Evolutionary conservation across 352 stramenopile species (phyloP).

Genomic region (Pythium rishiriense): DNA sequence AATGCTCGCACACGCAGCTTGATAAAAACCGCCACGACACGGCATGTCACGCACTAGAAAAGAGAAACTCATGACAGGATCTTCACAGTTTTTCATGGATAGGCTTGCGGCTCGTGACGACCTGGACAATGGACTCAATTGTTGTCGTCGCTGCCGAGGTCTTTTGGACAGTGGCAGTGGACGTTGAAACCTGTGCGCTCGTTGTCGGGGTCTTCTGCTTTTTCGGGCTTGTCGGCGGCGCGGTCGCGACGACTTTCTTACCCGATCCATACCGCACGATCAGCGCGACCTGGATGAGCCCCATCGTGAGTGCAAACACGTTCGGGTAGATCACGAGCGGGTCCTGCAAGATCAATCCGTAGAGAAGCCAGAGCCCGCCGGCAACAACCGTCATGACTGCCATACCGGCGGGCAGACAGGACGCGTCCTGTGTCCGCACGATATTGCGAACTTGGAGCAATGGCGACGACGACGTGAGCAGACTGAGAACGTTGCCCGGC

Average conservation of each 20-base stretch:
- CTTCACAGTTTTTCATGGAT: constrained; percentile 30
- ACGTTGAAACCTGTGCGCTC: too few species aligned
- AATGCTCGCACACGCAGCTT: background rate
- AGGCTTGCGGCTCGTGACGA: constrained; percentile 15
- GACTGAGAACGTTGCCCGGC: constrained; percentile 68
- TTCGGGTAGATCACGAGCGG: constrained; percentile 71
- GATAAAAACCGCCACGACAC: background rate
- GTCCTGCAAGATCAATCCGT: constrained; percentile 68
- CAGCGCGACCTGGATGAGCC: constrained; percentile 67
- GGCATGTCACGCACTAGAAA: too few species aligned
- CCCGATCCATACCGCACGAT: constrained; percentile 41
- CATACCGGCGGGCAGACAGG: constrained; percentile 74
- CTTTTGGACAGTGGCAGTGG: background rate
- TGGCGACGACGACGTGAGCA: constrained; percentile 69
- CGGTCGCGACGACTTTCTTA: background rate
- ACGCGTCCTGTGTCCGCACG: constrained; percentile 60
- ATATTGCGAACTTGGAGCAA: constrained; percentile 74
- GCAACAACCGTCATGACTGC: constrained; percentile 77
- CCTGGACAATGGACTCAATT: constrained; percentile 3
- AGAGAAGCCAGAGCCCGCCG: constrained; percentile 63
- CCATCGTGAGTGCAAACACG: constrained; percentile 66
- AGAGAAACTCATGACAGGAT: background rate
- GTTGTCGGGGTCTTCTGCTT: background rate
- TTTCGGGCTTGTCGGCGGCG: background rate
- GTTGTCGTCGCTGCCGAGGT: constrained; percentile 10